phyloP scores from a whole-genome alignment of 2,329 filamentous ascomycete genomes.

The Fusarium sp. region DNA sequence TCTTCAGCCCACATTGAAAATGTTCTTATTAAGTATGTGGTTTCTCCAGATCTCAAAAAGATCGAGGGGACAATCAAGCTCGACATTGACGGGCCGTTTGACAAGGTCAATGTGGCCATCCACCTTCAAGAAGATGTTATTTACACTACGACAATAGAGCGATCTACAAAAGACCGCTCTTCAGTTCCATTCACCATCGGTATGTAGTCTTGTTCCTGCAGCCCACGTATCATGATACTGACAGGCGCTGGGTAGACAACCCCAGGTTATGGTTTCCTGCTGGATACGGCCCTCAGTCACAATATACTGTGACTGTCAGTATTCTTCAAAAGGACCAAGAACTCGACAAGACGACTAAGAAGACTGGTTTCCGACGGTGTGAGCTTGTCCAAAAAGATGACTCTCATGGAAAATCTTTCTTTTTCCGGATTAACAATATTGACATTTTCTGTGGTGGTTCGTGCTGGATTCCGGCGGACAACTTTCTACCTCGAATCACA shows the following conservation, averaged over 20 bases:
- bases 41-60: neutral
- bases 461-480: conserved; percentile 7
- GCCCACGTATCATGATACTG: neutral
- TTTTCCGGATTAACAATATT: neutral
- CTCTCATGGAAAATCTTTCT: conserved; percentile 1
- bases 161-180: neutral
- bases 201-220: neutral
- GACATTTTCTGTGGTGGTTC: conserved; percentile 5
- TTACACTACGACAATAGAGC: neutral
- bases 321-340: neutral
- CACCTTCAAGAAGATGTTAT: neutral
- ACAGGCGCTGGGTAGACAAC: neutral
- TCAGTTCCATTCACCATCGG: neutral
- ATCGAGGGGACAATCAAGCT: neutral
- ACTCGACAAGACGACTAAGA: neutral
- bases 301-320: neutral
- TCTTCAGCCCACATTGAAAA: neutral
- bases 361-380: conserved; percentile 1
- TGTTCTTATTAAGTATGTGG: neutral
- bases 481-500: conserved; percentile 6
- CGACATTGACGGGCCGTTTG: neutral
- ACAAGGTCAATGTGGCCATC: neutral
- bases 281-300: conserved; percentile 3
- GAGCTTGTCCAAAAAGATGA: neutral
- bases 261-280: conserved; percentile 3